Evolutionary conservation across 2,329 filamentous ascomycete species (phyloP), one percentile per base, ranked within the genome.

Genomic region (Paraphoma sp.): DNA sequence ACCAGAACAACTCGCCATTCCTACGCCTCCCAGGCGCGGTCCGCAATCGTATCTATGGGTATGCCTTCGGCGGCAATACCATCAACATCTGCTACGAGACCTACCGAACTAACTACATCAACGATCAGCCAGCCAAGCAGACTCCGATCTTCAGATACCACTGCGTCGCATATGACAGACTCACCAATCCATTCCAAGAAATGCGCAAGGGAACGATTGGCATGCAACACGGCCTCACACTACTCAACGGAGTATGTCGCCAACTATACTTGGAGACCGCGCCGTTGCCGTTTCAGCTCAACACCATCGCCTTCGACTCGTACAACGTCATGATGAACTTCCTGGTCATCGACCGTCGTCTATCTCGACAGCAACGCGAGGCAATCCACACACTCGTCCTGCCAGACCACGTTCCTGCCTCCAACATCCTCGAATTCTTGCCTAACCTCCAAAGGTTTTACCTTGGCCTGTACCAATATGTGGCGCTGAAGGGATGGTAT

Each of bases 181-280:
- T 6, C 3, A 49, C 44, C 10, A 63, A 66, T 41, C 65, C 68
- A 2, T 67, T 56, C 10, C 53, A 41, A 30, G 38, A 48, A 1
- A 50, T 50, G 16, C 53, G 45, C 7, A 40, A 51, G 1, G 30
- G 51, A 0, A 55, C 48, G n/a, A 17, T 67, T 17, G 57, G 58
- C 30, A 41, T 46, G 1, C 30, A 53, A 0, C 54, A 16, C 1
- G 49, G 51, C 3, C 66, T 67, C 43, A 71, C 64, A 4, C 51
- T 65, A 3, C 57, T 75, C 2, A 73, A 64, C 44, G 48, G 50
- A 12, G 59, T 74, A 8, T 72, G 69, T 48, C 67, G 71, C 9
- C 72, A 74, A 44, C 48, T 74, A 12, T 71, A 73, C 38, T 18
- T 61, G 18, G 72, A 75, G 56, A 73, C 72, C 4, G 63, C 65